Evolutionary conservation across 2,329 filamentous ascomycete species (phyloP).

Genomic region (Aspergillus transmontanensis): DNA sequence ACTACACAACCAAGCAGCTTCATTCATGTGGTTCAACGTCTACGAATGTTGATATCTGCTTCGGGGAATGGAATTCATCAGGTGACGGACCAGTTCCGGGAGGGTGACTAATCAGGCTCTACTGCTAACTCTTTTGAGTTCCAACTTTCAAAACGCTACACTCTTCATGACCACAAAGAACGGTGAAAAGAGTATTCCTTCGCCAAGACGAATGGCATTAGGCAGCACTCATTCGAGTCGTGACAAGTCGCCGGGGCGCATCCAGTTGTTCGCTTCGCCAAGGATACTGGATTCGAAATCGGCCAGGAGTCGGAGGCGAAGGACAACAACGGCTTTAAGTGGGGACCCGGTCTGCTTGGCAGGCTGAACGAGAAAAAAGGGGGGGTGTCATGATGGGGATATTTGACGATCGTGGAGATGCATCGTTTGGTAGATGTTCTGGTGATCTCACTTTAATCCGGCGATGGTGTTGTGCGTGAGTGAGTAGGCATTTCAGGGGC

Average conservation of each 20-base stretch:
- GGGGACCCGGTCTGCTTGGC: constrained; percentile 1
- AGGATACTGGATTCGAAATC: not conserved
- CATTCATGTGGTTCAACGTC: not conserved
- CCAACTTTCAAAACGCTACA: not conserved
- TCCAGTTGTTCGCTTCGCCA: constrained; percentile 1
- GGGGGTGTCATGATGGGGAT: not conserved
- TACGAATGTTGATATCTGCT: not conserved
- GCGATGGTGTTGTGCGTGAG: not conserved
- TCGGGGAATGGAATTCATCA: not conserved
- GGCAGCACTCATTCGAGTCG: not conserved
- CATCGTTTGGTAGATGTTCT: not conserved
- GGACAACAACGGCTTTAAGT: constrained; percentile 2
- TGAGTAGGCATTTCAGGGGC: too few relatives aligned
- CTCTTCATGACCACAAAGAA: not conserved
- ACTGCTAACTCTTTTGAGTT: not conserved
- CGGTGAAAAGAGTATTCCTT: not conserved
- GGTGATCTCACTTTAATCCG: not conserved
- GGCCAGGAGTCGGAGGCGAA: not conserved
- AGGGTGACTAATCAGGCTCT: too few relatives aligned
- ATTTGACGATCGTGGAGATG: not conserved
- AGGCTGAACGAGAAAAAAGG: not conserved
- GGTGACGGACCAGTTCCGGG: not conserved
- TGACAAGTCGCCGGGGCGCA: not conserved
- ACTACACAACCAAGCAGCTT: not conserved
- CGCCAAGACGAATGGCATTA: not conserved